Percentiles rank a stretch among this genome's conserved stretches.
Conservation (phyloP, 148 eudicot genomes). For the Heliamphora exappendiculata region DNA sequence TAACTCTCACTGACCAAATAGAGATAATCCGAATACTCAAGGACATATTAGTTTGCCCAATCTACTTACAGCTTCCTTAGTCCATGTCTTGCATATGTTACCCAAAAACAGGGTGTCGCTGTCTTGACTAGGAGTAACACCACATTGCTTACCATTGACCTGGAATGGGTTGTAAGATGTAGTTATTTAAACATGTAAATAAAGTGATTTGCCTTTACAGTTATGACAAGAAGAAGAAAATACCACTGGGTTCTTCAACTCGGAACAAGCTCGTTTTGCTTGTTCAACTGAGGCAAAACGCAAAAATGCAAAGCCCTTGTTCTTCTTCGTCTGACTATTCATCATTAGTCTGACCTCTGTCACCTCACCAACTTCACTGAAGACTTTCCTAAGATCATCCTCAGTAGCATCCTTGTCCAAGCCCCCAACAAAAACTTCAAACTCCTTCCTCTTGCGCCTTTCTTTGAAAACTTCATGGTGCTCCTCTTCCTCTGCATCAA, state of each 20-base stretch:
- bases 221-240: conserved; percentile 41
- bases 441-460: conserved; percentile 91
- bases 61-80: conserved; percentile 92
- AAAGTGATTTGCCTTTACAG: conserved; percentile 24
- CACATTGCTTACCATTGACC: conserved; percentile 95
- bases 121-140: conserved; percentile 94
- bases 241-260: conserved; percentile 94
- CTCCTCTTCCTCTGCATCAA: conserved; percentile 71
- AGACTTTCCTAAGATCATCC: conserved; percentile 84
- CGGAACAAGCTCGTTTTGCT: conserved; percentile 83
- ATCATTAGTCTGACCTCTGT: conserved; percentile 92
- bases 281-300: conserved; percentile 96
- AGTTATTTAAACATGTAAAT: conserved; percentile 23
- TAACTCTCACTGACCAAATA: conserved; percentile 30
- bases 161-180: conserved; percentile 53
- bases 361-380: conserved; percentile 74
- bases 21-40: conserved; percentile 20
- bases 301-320: conserved; percentile 94
- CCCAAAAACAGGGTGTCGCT: conserved; percentile 95
- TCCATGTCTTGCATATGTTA: conserved; percentile 98
- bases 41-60: conserved; percentile 21
- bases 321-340: conserved; percentile 93
- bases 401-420: conserved; percentile 98
- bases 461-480: conserved; percentile 79
- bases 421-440: conserved; percentile 95